Evolutionary conservation across 1,284 basidiomycete species (phyloP).

Genomic region (Fomes fomentarius): DNA sequence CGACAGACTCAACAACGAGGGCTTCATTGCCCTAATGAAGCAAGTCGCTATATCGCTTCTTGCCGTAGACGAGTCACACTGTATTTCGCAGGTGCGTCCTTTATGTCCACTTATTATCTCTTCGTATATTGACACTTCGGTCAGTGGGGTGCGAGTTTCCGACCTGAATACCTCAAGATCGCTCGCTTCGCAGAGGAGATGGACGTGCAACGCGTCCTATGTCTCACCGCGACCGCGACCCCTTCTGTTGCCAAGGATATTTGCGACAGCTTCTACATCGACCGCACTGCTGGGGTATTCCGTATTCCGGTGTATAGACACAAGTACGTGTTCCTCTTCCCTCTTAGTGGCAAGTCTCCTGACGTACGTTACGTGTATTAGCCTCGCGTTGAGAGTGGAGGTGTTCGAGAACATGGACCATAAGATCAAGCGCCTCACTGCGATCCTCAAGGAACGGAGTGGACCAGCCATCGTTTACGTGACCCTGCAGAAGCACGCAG

Average conservation of each 20-base stretch:
- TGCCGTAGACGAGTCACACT: constrained; percentile 97
- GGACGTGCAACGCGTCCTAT: constrained; percentile 70
- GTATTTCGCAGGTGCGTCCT: constrained; percentile 59
- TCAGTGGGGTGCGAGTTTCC: constrained; percentile 63
- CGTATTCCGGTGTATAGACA: constrained; percentile 44
- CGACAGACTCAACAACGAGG: constrained; percentile 66
- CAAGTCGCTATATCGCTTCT: constrained; percentile 66
- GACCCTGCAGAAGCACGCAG: constrained; percentile 63
- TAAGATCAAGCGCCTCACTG: constrained; percentile 46
- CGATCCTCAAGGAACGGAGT: constrained; percentile 50
- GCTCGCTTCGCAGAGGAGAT: constrained; percentile 62
- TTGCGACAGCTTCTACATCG: constrained; percentile 57
- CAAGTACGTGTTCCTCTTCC: constrained; percentile 44
- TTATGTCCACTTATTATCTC: not conserved
- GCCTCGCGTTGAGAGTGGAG: constrained; percentile 65
- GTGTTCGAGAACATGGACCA: constrained; percentile 42
- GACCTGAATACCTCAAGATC: constrained; percentile 57
- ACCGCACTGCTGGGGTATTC: constrained; percentile 41
- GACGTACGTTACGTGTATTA: too few species aligned
- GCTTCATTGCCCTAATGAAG: constrained; percentile 72
- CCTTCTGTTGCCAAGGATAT: constrained; percentile 67
- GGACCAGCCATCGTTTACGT: constrained; percentile 71
- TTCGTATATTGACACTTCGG: not conserved
- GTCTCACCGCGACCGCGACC: constrained; percentile 77
- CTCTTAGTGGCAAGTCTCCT: too few species aligned